phyloP scores from a whole-genome alignment of 1,284 basidiomycete genomes.

The Rhodotorula sp. region DNA sequence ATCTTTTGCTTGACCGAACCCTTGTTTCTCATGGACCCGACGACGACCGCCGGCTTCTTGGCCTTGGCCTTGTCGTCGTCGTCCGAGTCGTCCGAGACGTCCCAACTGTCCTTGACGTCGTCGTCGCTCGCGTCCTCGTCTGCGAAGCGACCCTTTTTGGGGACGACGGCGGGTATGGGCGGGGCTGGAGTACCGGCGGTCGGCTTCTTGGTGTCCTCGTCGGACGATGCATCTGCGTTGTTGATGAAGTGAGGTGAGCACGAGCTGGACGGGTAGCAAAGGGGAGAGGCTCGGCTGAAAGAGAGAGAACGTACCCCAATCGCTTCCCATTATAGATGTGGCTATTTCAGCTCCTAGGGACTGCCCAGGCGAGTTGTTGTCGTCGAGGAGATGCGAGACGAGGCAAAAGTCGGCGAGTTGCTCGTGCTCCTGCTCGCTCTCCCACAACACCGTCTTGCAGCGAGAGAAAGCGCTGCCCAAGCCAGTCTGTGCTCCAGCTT shows the following conservation, averaged over 20 bases:
- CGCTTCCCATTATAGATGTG: constrained; percentile 20
- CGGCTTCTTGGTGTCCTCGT: constrained; percentile 48
- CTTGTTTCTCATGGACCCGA: constrained; percentile 65
- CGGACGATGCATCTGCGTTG: constrained; percentile 55
- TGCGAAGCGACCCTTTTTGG: constrained; percentile 67
- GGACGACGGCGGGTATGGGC: constrained; percentile 47
- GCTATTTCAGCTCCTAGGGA: no score
- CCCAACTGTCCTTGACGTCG: constrained; percentile 81
- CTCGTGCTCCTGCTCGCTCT: neutral
- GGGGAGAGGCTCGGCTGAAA: neutral
- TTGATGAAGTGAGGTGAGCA: neutral
- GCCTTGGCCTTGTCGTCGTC: constrained; percentile 59
- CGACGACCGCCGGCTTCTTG: constrained; percentile 50
- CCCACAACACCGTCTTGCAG: neutral
- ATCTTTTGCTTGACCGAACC: constrained; percentile 83
- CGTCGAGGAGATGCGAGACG: no score
- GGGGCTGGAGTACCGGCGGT: constrained; percentile 46
- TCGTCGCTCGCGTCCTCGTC: constrained; percentile 76
- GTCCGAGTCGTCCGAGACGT: constrained; percentile 77
- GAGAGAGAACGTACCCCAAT: constrained; percentile 20
- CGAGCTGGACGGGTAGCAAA: neutral
- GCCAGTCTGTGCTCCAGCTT: neutral
- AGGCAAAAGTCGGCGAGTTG: no score
- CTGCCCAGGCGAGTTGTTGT: no score
- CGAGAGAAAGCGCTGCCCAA: neutral